Percentiles rank a stretch among this genome's conserved stretches.
These are phyloP conservation scores for Bonia amplexicaulis DNA, from an alignment of 176 grass and related monocot species.

Conservation along the genomic window DNA sequence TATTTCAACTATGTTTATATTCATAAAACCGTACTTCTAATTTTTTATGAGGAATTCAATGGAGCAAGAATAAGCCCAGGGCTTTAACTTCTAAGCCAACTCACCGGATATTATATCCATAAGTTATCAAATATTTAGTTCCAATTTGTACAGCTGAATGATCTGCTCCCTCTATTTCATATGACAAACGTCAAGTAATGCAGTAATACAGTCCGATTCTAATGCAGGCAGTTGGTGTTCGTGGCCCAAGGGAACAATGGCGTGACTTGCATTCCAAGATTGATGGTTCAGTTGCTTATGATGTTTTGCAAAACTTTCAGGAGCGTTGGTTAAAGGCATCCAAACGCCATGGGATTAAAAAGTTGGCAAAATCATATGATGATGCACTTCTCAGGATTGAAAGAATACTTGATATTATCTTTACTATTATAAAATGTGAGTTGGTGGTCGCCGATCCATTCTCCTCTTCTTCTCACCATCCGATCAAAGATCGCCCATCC, in stretches of 20 bases:
- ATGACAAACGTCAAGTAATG: not conserved
- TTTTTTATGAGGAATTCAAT: not conserved
- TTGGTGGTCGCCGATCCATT: too few species aligned
- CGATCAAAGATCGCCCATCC: too few species aligned
- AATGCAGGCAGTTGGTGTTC: conserved; percentile 38
- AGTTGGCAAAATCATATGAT: too few species aligned
- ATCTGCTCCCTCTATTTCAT: not conserved
- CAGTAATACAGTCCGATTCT: too few species aligned
- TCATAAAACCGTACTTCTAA: not conserved
- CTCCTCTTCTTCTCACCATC: too few species aligned
- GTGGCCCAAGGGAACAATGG: conserved; percentile 82
- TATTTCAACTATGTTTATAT: not conserved
- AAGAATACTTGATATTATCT: conserved; percentile 58
- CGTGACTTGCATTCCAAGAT: conserved; percentile 83
- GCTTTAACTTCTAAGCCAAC: not conserved
- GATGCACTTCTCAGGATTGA: conserved; percentile 56
- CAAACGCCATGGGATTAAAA: too few species aligned
- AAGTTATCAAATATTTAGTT: not conserved
- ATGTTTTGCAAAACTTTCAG: too few species aligned
- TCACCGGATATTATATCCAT: not conserved
- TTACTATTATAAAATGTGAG: too few species aligned
- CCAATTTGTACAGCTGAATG: not conserved
- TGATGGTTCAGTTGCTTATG: conserved; percentile 61
- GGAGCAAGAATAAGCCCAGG: not conserved
- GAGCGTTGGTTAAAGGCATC: too few species aligned